Evolutionary conservation across 345 rosid genomes (phyloP).

Genomic region (Murraya paniculata): DNA sequence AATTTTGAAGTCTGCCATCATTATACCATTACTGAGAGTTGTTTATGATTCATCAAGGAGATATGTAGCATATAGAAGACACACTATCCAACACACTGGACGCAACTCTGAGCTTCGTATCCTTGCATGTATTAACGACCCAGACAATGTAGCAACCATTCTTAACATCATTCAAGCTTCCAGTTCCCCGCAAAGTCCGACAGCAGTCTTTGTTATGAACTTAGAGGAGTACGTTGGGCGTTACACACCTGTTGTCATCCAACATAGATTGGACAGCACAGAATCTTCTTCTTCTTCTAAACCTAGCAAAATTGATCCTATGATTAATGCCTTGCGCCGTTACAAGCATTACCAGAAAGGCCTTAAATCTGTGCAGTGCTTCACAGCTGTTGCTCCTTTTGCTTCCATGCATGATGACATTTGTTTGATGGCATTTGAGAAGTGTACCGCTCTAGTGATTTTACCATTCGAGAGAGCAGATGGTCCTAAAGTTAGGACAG

Average conservation of each 20-base stretch:
- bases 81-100: slow-evolving; percentile 29
- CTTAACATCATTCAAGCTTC: slow-evolving; percentile 30
- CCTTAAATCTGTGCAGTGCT: slow-evolving; percentile 28
- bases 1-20: slow-evolving; percentile 17
- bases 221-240: slow-evolving; percentile 28
- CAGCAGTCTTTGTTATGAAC: slow-evolving; percentile 31
- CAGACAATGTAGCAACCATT: slow-evolving; percentile 28
- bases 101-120: slow-evolving; percentile 27
- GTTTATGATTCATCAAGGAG: slow-evolving; percentile 38
- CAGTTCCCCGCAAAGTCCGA: slow-evolving; percentile 30
- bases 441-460: slow-evolving; percentile 30
- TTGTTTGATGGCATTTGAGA: slow-evolving; percentile 34
- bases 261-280: not conserved
- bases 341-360: slow-evolving; percentile 16
- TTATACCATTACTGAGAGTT: slow-evolving; percentile 18
- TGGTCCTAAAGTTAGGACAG: slow-evolving; percentile 11
- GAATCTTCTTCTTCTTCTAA: not conserved
- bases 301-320: not conserved
- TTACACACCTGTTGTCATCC: slow-evolving; percentile 6
- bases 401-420: slow-evolving; percentile 45
- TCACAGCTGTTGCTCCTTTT: slow-evolving; percentile 36
- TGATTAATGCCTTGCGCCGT: slow-evolving; percentile 10
- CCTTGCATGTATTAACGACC: slow-evolving; percentile 40
- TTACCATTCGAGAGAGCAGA: slow-evolving; percentile 23
- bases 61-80: slow-evolving; percentile 36